These are phyloP conservation scores for Pythium phragmiticola DNA, from an alignment of 352 stramenopile genomes.

Conservation along the genomic window DNA sequence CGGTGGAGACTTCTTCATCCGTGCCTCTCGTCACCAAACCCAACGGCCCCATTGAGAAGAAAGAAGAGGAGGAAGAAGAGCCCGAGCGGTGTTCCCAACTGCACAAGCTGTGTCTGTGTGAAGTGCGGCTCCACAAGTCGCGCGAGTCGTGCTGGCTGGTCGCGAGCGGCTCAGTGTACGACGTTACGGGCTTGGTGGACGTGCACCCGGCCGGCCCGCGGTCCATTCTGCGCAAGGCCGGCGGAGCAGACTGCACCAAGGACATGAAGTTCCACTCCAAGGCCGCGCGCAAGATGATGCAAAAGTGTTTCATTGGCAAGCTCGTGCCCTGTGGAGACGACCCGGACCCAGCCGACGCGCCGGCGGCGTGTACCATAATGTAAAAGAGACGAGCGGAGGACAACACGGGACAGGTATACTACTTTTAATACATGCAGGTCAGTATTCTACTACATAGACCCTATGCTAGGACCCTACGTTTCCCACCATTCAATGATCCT, in stretches of 20 bases:
- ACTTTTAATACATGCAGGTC: neutral
- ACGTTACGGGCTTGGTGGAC: constrained; percentile 78
- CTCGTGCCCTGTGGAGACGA: constrained; percentile 60
- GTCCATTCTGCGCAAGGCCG: constrained; percentile 81
- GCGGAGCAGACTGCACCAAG: constrained; percentile 63
- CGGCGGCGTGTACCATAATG: constrained; percentile 73
- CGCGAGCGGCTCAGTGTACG: constrained; percentile 83
- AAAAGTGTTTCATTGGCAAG: constrained; percentile 83
- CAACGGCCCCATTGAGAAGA: neutral
- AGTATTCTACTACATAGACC: neutral
- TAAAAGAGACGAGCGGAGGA: constrained; percentile 25
- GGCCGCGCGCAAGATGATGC: constrained; percentile 65
- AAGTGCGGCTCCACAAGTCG: constrained; percentile 84
- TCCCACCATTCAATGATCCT: no score
- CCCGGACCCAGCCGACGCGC: constrained; percentile 25
- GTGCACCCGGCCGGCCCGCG: constrained; percentile 73
- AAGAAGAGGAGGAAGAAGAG: neutral
- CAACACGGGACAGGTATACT: neutral
- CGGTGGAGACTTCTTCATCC: neutral
- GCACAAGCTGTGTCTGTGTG: constrained; percentile 76
- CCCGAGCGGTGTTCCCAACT: constrained; percentile 47
- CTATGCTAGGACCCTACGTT: neutral
- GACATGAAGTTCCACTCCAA: constrained; percentile 88
- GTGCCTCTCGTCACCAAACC: neutral
- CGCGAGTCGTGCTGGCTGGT: constrained; percentile 95